Evolutionary conservation across 139 green algal species (phyloP).

Genomic region (Tetradesmus obliquus): DNA sequence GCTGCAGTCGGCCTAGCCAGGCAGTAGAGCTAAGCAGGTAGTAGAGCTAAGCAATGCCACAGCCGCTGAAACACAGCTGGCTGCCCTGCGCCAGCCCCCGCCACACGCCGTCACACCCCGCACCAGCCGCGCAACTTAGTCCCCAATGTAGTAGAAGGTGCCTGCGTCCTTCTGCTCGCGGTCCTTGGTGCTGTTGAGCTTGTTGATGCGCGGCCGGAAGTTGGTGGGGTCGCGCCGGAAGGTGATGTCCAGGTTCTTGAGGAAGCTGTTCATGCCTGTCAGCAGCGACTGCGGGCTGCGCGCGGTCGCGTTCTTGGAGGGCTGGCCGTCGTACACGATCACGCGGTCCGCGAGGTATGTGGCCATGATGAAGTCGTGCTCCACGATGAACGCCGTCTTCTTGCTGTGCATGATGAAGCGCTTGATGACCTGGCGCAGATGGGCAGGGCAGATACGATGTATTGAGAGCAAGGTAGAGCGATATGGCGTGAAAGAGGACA

Average conservation of each 20-base stretch:
- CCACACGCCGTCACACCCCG: background rate
- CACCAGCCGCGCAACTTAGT: conserved; percentile 35
- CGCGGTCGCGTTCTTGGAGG: conserved; percentile 85
- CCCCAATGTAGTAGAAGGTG: conserved; percentile 86
- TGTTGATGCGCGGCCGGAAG: conserved; percentile 99
- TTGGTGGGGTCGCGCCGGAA: conserved; percentile 99
- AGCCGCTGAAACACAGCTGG: background rate
- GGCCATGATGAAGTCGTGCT: conserved; percentile 99
- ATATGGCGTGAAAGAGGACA: background rate
- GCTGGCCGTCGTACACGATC: conserved; percentile 96
- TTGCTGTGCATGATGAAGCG: conserved; percentile 99
- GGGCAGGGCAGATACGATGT: background rate
- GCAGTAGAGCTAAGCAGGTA: too few species aligned
- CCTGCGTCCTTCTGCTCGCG: conserved; percentile 96
- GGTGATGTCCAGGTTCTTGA: conserved; percentile 98
- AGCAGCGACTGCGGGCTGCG: conserved; percentile 83
- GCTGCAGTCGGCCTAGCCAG: too few species aligned
- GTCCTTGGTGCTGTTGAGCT: conserved; percentile 95
- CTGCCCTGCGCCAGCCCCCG: background rate
- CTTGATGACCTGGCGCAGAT: conserved; percentile 97
- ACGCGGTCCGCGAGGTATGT: conserved; percentile 98
- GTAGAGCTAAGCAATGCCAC: too few species aligned
- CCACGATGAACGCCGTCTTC: conserved; percentile 99
- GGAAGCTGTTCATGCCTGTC: conserved; percentile 93
- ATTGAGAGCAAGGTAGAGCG: too few species aligned